These are phyloP conservation scores for Fusarium anthophilum DNA, from an alignment of 2,329 filamentous ascomycete species.

Conservation along the genomic window DNA sequence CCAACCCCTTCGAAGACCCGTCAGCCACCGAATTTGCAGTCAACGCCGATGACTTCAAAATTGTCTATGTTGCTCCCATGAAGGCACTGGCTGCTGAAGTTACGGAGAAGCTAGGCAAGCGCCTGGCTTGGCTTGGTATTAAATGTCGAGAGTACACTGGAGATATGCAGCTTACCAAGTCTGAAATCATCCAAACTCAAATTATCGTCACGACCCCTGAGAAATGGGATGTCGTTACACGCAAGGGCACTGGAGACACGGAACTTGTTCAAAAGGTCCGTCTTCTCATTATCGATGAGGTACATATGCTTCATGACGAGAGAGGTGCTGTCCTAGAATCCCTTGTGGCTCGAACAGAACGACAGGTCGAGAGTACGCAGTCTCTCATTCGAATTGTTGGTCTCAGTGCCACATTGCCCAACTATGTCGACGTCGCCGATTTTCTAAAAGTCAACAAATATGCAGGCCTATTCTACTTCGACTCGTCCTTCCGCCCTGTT, in stretches of 20 bases:
- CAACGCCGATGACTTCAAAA: conserved; percentile 91
- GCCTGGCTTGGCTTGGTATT: conserved; percentile 92
- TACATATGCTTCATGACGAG: conserved; percentile 99
- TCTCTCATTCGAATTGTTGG: conserved; percentile 96
- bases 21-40: conserved; percentile 82
- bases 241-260: conserved; percentile 96
- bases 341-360: conserved; percentile 90
- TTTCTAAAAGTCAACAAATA: conserved; percentile 96
- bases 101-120: conserved; percentile 91
- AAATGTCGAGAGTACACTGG: conserved; percentile 94
- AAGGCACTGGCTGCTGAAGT: conserved; percentile 97
- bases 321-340: conserved; percentile 96
- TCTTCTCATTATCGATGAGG: conserved; percentile 96
- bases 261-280: conserved; percentile 98
- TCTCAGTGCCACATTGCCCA: conserved; percentile 93
- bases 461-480: conserved; percentile 96
- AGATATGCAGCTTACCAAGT: conserved; percentile 98
- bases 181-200: conserved; percentile 94
- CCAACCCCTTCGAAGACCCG: conserved; percentile 80
- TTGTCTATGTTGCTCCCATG: conserved; percentile 99
- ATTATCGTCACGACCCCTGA: conserved; percentile 99
- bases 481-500: conserved; percentile 93
- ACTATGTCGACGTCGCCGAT: conserved; percentile 95
- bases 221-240: conserved; percentile 98
- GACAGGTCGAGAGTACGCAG: conserved; percentile 97